Evolutionary conservation across 805 yeast species (phyloP).

Genomic region (Maudiozyma bulderi): DNA sequence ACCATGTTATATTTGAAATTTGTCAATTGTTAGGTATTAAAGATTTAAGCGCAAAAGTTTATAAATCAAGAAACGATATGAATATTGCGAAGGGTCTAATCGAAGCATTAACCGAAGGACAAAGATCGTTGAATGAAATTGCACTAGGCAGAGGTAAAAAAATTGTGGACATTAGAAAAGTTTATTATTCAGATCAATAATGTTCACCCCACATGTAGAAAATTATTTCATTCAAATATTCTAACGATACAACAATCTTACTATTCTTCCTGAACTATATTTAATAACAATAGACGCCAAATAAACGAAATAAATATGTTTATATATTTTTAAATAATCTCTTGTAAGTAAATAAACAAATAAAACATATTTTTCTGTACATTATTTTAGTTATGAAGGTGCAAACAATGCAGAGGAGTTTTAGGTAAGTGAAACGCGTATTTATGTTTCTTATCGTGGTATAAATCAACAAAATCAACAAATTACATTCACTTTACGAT

Average conservation of each 20-base stretch:
- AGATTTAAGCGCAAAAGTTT: constrained; percentile 85
- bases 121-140: constrained; percentile 74
- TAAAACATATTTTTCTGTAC: background rate
- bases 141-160: constrained; percentile 92
- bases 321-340: background rate
- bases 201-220: background rate
- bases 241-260: too few species aligned
- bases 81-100: constrained; percentile 84
- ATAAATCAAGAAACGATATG: constrained; percentile 89
- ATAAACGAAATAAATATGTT: background rate
- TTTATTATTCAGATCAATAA: constrained; percentile 52
- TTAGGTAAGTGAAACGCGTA: too few species aligned
- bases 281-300: background rate
- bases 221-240: background rate
- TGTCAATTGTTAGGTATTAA: constrained; percentile 91
- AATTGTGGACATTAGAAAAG: constrained; percentile 83
- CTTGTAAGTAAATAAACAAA: background rate
- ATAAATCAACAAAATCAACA: too few species aligned
- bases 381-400: too few species aligned
- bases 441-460: too few species aligned
- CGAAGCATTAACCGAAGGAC: constrained; percentile 67
- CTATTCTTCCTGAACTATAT: too few species aligned
- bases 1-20: constrained; percentile 80
- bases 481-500: too few species aligned
- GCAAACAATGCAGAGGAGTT: too few species aligned